phyloP scores from a whole-genome alignment of 208 protist genomes.

The Porcisia hertigi region DNA sequence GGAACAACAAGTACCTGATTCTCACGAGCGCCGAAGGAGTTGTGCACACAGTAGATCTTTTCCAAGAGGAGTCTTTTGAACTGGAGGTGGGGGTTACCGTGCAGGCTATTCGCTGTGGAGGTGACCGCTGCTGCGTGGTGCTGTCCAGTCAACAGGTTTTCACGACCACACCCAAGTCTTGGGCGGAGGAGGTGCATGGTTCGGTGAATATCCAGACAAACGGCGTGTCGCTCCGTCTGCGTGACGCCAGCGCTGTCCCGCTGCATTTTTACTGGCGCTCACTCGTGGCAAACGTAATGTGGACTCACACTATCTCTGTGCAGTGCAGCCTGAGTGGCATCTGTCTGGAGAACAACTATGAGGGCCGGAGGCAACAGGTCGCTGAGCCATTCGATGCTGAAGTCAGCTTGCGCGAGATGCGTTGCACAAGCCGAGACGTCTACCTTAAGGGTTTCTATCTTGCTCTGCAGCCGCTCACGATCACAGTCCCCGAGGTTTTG shows the following conservation, averaged over 20 bases:
- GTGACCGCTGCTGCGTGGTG: slow-evolving; percentile 23
- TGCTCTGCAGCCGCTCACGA: slow-evolving; percentile 40
- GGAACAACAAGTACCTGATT: slow-evolving; percentile 36
- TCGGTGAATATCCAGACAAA: slow-evolving; percentile 32
- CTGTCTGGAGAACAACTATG: slow-evolving; percentile 40
- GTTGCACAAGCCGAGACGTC: slow-evolving; percentile 19
- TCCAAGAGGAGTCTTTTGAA: slow-evolving; percentile 31
- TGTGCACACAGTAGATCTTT: slow-evolving; percentile 19
- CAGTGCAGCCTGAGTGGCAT: slow-evolving; percentile 53
- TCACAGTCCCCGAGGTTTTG: slow-evolving; percentile 60
- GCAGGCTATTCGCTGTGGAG: slow-evolving; percentile 13
- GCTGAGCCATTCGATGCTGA: slow-evolving; percentile 51
- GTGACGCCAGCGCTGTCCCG: slow-evolving; percentile 26
- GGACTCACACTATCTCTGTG: slow-evolving; percentile 29
- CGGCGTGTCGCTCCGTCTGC: slow-evolving; percentile 24
- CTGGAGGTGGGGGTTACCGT: slow-evolving; percentile 32
- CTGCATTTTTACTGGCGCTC: slow-evolving; percentile 29
- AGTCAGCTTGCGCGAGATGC: slow-evolving; percentile 46
- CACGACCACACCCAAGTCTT: slow-evolving; percentile 13
- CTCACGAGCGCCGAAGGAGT: slow-evolving; percentile 27
- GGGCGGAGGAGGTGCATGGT: slow-evolving; percentile 28
- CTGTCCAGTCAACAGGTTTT: slow-evolving; percentile 17
- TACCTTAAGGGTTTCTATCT: slow-evolving; percentile 35
- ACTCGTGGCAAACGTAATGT: slow-evolving; percentile 33
- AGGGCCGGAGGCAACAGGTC: slow-evolving; percentile 32